Conservation (phyloP, 805 yeast species). For the Candida gorgasii region DNA sequence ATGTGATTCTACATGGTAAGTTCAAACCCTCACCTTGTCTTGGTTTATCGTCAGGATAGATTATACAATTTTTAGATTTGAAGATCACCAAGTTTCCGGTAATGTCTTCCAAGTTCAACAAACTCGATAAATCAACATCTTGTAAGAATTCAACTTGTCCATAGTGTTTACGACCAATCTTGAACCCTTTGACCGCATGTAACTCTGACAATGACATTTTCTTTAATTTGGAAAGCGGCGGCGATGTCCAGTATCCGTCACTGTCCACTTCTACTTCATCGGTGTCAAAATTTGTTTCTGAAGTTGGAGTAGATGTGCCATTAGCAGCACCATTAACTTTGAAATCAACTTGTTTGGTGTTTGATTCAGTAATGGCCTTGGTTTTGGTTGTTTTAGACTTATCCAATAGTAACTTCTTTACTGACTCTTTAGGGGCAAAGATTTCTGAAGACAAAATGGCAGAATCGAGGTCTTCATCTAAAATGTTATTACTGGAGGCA, state of each 20-base stretch:
- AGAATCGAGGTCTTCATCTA: conserved; percentile 51
- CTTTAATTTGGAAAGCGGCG: conserved; percentile 64
- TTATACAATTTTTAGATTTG: conserved; percentile 56
- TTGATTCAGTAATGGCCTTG: conserved; percentile 1
- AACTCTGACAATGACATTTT: conserved; percentile 62
- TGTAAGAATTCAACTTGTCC: conserved; percentile 76
- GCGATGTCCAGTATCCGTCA: conserved; percentile 86
- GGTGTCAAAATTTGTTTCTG: conserved; percentile 14
- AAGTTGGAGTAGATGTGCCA: conserved; percentile 17
- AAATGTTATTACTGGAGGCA: conserved; percentile 29
- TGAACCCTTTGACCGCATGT: conserved; percentile 60
- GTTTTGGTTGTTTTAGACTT: conserved; percentile 26
- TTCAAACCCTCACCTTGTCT: conserved; percentile 79
- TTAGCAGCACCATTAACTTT: conserved; percentile 8
- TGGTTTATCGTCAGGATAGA: conserved; percentile 78
- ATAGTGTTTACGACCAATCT: conserved; percentile 74
- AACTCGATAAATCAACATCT: conserved; percentile 81
- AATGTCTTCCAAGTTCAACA: conserved; percentile 52
- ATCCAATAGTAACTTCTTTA: conserved; percentile 56
- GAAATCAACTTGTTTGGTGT: conserved; percentile 21
- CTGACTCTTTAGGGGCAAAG: conserved; percentile 61
- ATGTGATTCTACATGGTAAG: conserved; percentile 66
- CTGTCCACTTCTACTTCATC: conserved; percentile 45
- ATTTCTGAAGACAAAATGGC: conserved; percentile 72
- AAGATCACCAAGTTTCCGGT: conserved; percentile 68